phyloP scores from a whole-genome alignment of 139 green algal species.

The Chlamydomonas eustigma region DNA sequence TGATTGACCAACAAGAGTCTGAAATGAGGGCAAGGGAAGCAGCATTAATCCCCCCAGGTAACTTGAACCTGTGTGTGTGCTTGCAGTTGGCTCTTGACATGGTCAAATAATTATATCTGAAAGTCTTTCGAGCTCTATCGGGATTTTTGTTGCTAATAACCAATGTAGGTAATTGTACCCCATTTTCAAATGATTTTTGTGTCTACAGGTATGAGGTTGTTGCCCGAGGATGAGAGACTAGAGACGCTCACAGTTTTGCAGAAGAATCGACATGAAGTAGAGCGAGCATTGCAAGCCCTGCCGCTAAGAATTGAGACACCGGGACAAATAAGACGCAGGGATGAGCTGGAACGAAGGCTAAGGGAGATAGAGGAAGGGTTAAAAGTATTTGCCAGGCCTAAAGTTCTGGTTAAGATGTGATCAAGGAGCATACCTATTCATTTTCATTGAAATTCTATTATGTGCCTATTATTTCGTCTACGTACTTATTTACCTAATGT shows the following conservation, averaged over 20 bases:
- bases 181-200: no score
- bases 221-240: conserved; percentile 55
- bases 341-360: neutral
- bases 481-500: no score
- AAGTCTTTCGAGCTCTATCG: no score
- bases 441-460: no score
- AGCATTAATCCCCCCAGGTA: conserved; percentile 48
- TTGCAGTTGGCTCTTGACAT: no score
- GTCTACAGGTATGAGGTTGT: conserved; percentile 56
- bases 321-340: conserved; percentile 31
- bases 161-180: no score
- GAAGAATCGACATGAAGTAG: conserved; percentile 46
- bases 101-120: no score
- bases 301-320: conserved; percentile 62
- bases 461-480: no score
- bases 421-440: neutral
- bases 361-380: neutral
- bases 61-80: neutral
- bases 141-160: neutral
- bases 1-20: conserved; percentile 38
- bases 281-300: conserved; percentile 34
- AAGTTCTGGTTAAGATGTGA: conserved; percentile 3
- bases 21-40: conserved; percentile 34
- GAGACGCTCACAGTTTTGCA: conserved; percentile 53
- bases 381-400: conserved; percentile 1